A percentile compares a stretch with the other conserved stretches of the same genome.
Evolutionary conservation across 768 basidiomycete genomes (phyloP).

Genomic region (Mycena chlorophos): DNA sequence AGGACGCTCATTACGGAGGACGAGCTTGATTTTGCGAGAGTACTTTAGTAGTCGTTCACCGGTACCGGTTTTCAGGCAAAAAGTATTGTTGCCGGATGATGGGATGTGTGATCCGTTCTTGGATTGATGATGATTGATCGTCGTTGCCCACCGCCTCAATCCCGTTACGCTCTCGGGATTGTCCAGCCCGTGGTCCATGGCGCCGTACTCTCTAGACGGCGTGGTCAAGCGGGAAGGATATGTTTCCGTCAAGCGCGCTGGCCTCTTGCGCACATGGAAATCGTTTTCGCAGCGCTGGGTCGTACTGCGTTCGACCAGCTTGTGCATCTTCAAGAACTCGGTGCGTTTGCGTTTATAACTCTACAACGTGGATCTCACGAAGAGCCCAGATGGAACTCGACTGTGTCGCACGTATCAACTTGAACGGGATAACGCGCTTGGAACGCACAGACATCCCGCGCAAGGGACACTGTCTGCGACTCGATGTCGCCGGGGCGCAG

Average conservation of each 20-base stretch:
- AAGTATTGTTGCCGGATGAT: no score
- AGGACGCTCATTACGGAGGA: no score
- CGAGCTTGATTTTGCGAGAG: no score
- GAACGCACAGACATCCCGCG: constrained; percentile 16
- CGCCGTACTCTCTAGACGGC: constrained; percentile 7
- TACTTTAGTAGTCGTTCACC: no score
- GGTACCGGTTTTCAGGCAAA: no score
- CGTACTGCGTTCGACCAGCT: constrained; percentile 17
- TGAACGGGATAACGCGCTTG: constrained; percentile 16
- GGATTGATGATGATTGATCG: no score
- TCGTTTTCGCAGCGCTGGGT: constrained; percentile 22
- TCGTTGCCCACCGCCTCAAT: no score
- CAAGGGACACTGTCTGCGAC: constrained; percentile 13
- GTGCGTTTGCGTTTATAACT: background rate
- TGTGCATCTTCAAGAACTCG: constrained; percentile 19
- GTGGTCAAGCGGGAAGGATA: constrained; percentile 11
- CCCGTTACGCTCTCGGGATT: no score
- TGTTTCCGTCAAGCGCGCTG: constrained; percentile 12
- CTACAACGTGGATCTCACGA: background rate
- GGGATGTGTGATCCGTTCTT: no score
- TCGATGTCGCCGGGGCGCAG: constrained; percentile 7
- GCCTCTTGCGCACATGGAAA: constrained; percentile 20
- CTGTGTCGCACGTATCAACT: constrained; percentile 3
- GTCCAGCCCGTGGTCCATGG: no score
- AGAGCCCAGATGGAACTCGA: constrained; percentile 5